A percentile compares a stretch with the other conserved stretches of the same genome.
These are phyloP conservation scores for Conoideocrella luteorostrata DNA, from an alignment of 2,329 filamentous ascomycete genomes.

Conservation along the genomic window DNA sequence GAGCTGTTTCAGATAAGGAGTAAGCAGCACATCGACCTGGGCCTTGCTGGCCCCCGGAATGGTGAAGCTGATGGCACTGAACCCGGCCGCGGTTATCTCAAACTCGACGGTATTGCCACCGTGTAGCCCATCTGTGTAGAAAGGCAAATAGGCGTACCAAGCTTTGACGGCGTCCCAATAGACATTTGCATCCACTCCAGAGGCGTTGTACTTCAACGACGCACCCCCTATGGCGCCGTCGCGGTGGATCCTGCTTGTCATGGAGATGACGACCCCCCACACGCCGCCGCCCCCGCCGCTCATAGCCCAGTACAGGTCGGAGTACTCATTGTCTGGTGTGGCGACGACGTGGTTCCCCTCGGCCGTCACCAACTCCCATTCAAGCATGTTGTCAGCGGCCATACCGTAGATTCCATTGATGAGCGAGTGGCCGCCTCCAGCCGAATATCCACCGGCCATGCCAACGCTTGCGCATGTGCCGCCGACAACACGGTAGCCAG, in stretches of 20 bases:
- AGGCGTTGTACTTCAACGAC: slow-evolving; percentile 33
- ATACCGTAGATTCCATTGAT: slow-evolving; percentile 37
- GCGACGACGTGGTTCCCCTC: slow-evolving; percentile 36
- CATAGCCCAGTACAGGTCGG: slow-evolving; percentile 50
- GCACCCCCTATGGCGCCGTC: slow-evolving; percentile 34
- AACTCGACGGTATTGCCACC: not conserved
- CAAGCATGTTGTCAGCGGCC: slow-evolving; percentile 41
- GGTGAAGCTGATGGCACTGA: too few species aligned
- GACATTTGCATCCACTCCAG: slow-evolving; percentile 21
- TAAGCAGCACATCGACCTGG: too few species aligned
- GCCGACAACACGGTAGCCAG: slow-evolving; percentile 40
- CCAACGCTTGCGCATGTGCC: slow-evolving; percentile 39
- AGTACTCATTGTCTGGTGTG: slow-evolving; percentile 31
- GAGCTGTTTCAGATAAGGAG: too few species aligned
- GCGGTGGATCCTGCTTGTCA: slow-evolving; percentile 38
- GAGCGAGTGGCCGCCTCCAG: slow-evolving; percentile 41
- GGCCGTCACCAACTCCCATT: slow-evolving; percentile 39
- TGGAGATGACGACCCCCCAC: slow-evolving; percentile 45
- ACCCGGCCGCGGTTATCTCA: too few species aligned
- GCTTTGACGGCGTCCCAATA: slow-evolving; percentile 42
- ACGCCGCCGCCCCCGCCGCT: slow-evolving; percentile 45
- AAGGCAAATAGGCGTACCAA: too few species aligned
- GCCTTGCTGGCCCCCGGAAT: too few species aligned
- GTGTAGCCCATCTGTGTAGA: too few species aligned
- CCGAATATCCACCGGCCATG: slow-evolving; percentile 39